phyloP scores from a whole-genome alignment of 2,329 filamentous ascomycete genomes.

The Sporothrix mexicana region DNA sequence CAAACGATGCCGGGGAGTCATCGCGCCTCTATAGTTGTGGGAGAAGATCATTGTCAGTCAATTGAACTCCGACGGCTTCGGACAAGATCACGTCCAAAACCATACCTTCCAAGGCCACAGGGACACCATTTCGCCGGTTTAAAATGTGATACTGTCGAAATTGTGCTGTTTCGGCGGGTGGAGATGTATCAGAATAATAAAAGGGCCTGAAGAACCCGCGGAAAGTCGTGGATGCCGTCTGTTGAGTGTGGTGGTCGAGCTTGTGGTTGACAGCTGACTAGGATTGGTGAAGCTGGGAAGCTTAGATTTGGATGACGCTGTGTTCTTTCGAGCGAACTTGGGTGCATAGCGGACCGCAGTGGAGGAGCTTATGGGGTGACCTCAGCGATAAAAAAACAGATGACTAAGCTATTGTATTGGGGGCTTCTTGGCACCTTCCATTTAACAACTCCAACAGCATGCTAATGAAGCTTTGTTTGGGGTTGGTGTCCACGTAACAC shows the following conservation, averaged over 20 bases:
- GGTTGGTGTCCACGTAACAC: constrained; percentile 10
- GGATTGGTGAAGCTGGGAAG: constrained; percentile 20
- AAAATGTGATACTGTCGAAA: not conserved
- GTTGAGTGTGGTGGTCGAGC: not conserved
- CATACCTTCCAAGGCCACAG: constrained; percentile 42
- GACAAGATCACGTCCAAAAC: not conserved
- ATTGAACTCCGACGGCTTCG: not conserved
- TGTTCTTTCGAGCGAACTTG: constrained; percentile 7
- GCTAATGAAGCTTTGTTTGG: not conserved
- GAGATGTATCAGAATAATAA: not conserved
- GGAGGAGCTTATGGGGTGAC: not conserved
- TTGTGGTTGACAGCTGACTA: not conserved
- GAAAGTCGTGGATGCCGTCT: not conserved
- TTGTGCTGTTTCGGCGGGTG: no score
- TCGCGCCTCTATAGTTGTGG: constrained; percentile 67
- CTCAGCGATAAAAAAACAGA: constrained; percentile 22
- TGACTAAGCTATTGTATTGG: constrained; percentile 17
- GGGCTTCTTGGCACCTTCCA: not conserved
- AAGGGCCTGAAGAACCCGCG: not conserved
- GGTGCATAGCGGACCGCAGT: not conserved
- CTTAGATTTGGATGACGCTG: constrained; percentile 24
- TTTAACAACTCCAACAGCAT: no score
- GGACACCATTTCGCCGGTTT: constrained; percentile 41
- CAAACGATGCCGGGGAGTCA: constrained; percentile 87
- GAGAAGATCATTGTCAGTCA: not conserved